These are phyloP conservation scores for Xanthoparmelia taractica DNA, from an alignment of 495 filamentous ascomycete genomes.

Conservation along the genomic window DNA sequence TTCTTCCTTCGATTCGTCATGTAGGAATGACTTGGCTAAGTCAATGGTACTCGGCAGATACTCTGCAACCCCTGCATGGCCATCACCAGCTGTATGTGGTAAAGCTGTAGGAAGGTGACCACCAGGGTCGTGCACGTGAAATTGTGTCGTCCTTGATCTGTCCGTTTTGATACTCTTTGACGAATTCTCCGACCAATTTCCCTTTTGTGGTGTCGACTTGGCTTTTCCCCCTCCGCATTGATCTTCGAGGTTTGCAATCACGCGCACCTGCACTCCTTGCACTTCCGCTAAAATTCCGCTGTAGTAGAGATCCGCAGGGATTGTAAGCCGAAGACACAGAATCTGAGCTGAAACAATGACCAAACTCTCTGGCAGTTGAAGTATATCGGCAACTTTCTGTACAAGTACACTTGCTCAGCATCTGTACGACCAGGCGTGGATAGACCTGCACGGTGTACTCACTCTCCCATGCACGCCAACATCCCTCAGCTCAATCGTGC, in stretches of 20 bases:
- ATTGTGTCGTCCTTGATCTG: conserved; percentile 14
- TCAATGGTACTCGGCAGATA: conserved; percentile 69
- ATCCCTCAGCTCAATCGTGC: conserved; percentile 71
- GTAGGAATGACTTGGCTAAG: conserved; percentile 79
- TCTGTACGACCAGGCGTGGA: neutral
- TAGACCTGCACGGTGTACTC: conserved; percentile 26
- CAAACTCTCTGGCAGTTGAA: conserved; percentile 62
- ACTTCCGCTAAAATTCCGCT: conserved; percentile 71
- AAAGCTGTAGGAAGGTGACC: conserved; percentile 1
- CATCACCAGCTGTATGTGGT: conserved; percentile 16
- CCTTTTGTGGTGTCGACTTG: neutral
- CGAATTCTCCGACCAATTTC: neutral
- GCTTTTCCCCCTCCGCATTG: neutral
- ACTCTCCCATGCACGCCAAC: conserved; percentile 69
- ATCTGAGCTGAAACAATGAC: conserved; percentile 63
- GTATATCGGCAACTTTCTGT: conserved; percentile 66
- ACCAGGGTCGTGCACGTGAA: conserved; percentile 23
- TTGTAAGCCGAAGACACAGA: conserved; percentile 60
- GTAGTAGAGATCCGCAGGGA: conserved; percentile 74
- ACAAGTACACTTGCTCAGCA: conserved; percentile 33
- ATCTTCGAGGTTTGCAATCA: conserved; percentile 16
- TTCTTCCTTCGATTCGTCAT: conserved; percentile 68
- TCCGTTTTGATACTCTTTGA: conserved; percentile 16
- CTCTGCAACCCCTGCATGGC: conserved; percentile 27
- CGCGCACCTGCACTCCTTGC: conserved; percentile 64